A percentile compares a stretch with the other conserved stretches of the same genome.
Conservation (phyloP, 2,329 filamentous ascomycete genomes). For the Sclerotinia minor region DNA sequence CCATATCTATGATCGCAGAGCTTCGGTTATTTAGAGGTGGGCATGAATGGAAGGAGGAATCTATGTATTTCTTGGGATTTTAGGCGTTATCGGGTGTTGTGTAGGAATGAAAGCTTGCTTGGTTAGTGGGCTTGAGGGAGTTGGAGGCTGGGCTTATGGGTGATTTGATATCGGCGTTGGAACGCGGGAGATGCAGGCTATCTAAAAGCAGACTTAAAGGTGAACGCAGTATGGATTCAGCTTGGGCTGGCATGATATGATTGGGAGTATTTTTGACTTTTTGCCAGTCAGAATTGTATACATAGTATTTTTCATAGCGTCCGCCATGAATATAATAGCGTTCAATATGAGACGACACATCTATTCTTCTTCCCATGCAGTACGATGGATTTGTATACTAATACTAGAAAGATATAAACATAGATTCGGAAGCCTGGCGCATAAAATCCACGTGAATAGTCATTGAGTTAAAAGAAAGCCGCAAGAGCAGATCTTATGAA, state of each 20-base stretch:
- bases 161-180: background rate
- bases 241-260: constrained; percentile 9
- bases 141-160: background rate
- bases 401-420: too few species aligned
- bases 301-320: background rate
- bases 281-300: background rate
- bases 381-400: background rate
- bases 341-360: background rate
- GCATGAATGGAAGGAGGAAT: background rate
- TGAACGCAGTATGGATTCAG: background rate
- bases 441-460: background rate
- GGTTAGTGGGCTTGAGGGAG: background rate
- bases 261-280: background rate
- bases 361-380: background rate
- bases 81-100: constrained; percentile 11
- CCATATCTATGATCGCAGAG: constrained; percentile 68
- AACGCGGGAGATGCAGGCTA: background rate
- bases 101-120: constrained; percentile 19
- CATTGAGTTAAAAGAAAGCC: background rate
- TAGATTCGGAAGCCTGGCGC: background rate
- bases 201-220: background rate
- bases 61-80: constrained; percentile 6
- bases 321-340: background rate
- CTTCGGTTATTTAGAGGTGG: background rate
- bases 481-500: background rate